Evolutionary conservation across 148 eudicot genomes (phyloP).

Genomic region (Suaeda aralocaspica): DNA sequence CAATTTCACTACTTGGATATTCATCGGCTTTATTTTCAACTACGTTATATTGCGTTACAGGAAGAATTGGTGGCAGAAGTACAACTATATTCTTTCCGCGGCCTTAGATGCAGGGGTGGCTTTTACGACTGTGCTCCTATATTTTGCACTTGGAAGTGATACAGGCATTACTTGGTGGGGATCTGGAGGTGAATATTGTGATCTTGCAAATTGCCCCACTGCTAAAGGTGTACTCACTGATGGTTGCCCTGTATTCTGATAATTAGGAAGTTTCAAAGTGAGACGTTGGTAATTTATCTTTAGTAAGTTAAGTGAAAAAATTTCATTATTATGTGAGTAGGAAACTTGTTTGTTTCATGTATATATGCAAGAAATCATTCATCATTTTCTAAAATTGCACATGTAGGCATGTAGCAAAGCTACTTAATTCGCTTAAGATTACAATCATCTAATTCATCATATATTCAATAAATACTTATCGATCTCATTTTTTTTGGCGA

Average conservation of each 20-base stretch:
- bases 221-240: conserved; percentile 62
- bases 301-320: too few species aligned
- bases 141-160: conserved; percentile 46
- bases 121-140: conserved; percentile 75
- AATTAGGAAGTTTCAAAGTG: too few species aligned
- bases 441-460: too few species aligned
- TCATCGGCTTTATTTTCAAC: conserved; percentile 76
- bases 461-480: too few species aligned
- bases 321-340: too few species aligned
- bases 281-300: too few species aligned
- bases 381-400: too few species aligned
- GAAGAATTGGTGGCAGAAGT: conserved; percentile 90
- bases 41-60: conserved; percentile 46
- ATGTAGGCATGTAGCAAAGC: too few species aligned
- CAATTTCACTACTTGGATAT: conserved; percentile 73
- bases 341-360: too few species aligned
- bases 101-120: conserved; percentile 98
- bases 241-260: conserved; percentile 52
- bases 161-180: conserved; percentile 55
- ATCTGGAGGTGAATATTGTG: conserved; percentile 65
- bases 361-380: too few species aligned
- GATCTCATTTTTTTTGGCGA: too few species aligned
- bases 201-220: conserved; percentile 74
- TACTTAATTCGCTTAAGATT: too few species aligned
- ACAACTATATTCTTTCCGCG: conserved; percentile 77